phyloP scores from a whole-genome alignment of 495 filamentous ascomycete species.

The Xylaria flabelliformis region DNA sequence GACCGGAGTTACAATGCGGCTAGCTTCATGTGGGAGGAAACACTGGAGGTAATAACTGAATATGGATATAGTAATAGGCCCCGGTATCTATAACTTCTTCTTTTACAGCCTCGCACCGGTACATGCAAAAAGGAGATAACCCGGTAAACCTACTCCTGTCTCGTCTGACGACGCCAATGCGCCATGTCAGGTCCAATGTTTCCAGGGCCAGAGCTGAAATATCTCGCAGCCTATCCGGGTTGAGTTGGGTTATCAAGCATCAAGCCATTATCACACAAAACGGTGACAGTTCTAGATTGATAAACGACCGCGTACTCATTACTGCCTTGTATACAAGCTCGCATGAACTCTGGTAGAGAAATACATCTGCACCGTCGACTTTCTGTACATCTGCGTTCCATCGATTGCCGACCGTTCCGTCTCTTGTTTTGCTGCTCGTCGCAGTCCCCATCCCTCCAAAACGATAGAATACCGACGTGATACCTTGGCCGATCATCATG shows the following conservation, averaged over 20 bases:
- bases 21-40: too few species aligned
- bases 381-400: conserved; percentile 2
- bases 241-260: conserved; percentile 17
- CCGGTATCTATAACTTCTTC: background rate
- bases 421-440: conserved; percentile 11
- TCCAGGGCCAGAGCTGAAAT: background rate
- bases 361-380: conserved; percentile 19
- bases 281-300: background rate
- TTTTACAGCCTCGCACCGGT: background rate
- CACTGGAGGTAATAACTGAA: too few species aligned
- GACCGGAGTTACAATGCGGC: background rate
- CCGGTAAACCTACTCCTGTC: background rate
- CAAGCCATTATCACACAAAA: background rate
- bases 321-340: background rate
- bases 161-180: conserved; percentile 3
- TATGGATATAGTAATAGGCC: conserved; percentile 1
- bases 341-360: background rate
- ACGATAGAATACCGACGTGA: conserved; percentile 4
- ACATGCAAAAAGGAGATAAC: conserved; percentile 15
- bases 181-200: background rate
- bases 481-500: conserved; percentile 45
- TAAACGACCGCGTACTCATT: background rate
- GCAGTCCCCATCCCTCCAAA: conserved; percentile 12
- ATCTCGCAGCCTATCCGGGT: conserved; percentile 7
- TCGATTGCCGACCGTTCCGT: conserved; percentile 22